phyloP scores from a whole-genome alignment of 2,329 filamentous ascomycete species.

The Diaporthe vexans region DNA sequence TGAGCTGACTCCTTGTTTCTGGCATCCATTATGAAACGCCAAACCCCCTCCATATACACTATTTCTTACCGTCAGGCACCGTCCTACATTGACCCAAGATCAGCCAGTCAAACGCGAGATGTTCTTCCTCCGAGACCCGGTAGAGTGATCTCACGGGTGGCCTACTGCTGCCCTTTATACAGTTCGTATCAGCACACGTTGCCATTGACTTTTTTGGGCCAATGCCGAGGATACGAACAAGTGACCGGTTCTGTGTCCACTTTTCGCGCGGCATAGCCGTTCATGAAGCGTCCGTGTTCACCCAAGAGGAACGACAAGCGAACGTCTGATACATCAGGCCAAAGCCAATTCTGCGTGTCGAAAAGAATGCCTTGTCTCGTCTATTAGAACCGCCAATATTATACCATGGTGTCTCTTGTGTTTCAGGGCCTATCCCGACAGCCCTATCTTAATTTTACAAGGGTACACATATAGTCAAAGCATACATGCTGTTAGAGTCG shows the following conservation, averaged over 20 bases:
- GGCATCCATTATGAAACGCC: constrained; percentile 15
- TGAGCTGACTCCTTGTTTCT: constrained; percentile 20
- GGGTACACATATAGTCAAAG: not conserved
- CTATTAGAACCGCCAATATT: constrained; percentile 11
- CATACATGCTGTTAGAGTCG: not conserved
- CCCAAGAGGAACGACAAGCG: not conserved
- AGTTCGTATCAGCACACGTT: not conserved
- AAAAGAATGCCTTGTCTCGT: constrained; percentile 13
- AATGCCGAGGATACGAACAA: not conserved
- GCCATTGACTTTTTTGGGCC: not conserved
- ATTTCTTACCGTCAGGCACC: not conserved
- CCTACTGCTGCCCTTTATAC: not conserved
- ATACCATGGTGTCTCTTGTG: constrained; percentile 7
- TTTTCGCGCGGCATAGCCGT: not conserved
- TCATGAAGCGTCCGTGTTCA: not conserved
- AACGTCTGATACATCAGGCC: not conserved
- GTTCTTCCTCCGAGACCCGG: not conserved
- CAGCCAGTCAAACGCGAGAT: constrained; percentile 4
- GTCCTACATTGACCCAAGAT: not conserved
- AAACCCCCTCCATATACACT: constrained; percentile 9
- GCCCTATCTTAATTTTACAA: constrained; percentile 27
- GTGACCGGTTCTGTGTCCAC: not conserved
- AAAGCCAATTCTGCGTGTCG: constrained; percentile 8
- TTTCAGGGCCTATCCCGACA: constrained; percentile 7
- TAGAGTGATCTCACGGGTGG: not conserved